These are phyloP conservation scores for Glomus cerebriforme DNA, from an alignment of 192 early-diverging fungal species.

Conservation along the genomic window DNA sequence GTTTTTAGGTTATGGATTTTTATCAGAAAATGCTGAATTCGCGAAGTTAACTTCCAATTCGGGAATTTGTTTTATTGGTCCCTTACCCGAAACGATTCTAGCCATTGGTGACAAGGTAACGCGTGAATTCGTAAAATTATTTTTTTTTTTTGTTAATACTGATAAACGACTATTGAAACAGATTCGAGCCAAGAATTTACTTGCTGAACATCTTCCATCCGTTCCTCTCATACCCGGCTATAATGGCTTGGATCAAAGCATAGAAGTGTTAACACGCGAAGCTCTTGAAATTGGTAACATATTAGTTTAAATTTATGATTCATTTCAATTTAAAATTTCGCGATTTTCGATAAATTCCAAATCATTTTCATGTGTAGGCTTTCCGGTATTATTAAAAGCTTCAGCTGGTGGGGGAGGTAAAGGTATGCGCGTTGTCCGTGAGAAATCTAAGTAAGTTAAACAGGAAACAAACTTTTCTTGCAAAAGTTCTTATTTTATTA, in stretches of 20 bases:
- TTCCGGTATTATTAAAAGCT: slow-evolving; percentile 82
- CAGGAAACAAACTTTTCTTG: background rate
- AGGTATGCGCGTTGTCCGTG: slow-evolving; percentile 79
- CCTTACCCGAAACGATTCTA: slow-evolving; percentile 63
- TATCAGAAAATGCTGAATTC: slow-evolving; percentile 86
- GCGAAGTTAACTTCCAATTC: slow-evolving; percentile 70
- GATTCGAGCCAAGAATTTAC: slow-evolving; percentile 60
- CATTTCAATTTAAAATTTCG: background rate
- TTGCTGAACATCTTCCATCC: slow-evolving; percentile 51
- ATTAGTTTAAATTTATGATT: background rate
- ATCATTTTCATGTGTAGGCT: slow-evolving; percentile 54
- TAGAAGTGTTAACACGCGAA: slow-evolving; percentile 51
- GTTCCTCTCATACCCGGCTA: slow-evolving; percentile 69
- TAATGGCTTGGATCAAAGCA: slow-evolving; percentile 59
- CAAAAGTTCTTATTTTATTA: too few species aligned
- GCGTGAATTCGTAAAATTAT: slow-evolving; percentile 43
- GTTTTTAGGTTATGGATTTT: slow-evolving; percentile 78
- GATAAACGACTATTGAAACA: slow-evolving; percentile 19
- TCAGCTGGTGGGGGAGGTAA: slow-evolving; percentile 81
- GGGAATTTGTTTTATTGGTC: slow-evolving; percentile 76
- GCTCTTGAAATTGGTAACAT: slow-evolving; percentile 46
- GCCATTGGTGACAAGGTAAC: slow-evolving; percentile 84
- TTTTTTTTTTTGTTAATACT: slow-evolving; percentile 31
- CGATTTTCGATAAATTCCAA: too few species aligned
- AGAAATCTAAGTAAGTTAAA: slow-evolving; percentile 17